Evolutionary conservation across 164 flowering plant species (phyloP), one percentile per base, ranked within the genome.

Genomic region (grape (Vitis vinifera)): DNA sequence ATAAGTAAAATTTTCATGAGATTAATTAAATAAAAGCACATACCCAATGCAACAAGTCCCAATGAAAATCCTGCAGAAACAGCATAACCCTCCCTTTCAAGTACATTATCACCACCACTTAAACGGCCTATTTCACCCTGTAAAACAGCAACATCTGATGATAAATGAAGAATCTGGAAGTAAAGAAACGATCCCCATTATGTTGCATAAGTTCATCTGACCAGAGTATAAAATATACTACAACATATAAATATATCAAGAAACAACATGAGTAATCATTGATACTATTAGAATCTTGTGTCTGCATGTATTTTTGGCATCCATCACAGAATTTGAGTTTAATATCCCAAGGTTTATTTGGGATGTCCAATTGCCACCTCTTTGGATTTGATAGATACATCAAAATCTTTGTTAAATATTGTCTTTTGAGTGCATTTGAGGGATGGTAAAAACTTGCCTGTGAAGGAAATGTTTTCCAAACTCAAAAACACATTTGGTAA

Each of bases 11-110:
- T 19, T n/a, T 51, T 47, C 16, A 60, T 7, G 16, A 63, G 65
- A 31, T 48, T 30, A 57, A 49, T 17, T 30, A 48, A 49, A 10
- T 51, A 56, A 10, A 8, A 62, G 23, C 30, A 10, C 81, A 69
- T 88, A 93, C 99, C 97, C 82, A 96, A 76, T 52, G 89, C 93
- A 74, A 93, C 94, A 55, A 96, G 90, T 19, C 98, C 98, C 73
- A 96, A 70, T 30, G 97, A 78, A 79, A 87, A 90, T 75, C 99
- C 99, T 44, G 98, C 98, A 68, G 99, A 89, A 79, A 96, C 95
- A 71, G 97, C 91, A 85, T 96, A 88, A 66, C 99, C 98, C 80
- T 96, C 99, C 77, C 98, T 88, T 81, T 96, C 99, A 76, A 93
- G 98, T 30, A 92, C 98, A 83, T 91, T 93, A 81, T 96, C 98